Conservation (phyloP, 441 rosid species). For the Flueggea neowawraea region DNA sequence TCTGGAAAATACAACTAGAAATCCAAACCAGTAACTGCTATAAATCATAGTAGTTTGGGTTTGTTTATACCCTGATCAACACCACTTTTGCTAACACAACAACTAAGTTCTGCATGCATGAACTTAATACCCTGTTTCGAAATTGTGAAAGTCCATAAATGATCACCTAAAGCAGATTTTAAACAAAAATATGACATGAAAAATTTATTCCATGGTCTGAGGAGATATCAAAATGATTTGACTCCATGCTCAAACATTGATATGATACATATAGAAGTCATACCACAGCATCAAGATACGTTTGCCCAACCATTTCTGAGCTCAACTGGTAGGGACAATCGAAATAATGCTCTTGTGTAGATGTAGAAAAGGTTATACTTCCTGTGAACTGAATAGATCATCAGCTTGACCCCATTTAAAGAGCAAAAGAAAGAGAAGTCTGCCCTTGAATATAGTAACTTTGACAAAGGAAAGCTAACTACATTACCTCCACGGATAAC, state of each 20-base stretch:
- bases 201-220: neutral
- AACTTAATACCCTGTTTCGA: too few species aligned
- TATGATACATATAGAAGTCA: conserved; percentile 13
- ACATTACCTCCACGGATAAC: conserved; percentile 63
- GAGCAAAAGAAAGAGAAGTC: neutral
- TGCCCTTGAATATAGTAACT: neutral
- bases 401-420: neutral
- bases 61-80: too few species aligned
- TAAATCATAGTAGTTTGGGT: too few species aligned
- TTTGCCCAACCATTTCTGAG: conserved; percentile 78
- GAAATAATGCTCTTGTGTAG: conserved; percentile 88
- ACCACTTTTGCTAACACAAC: too few species aligned
- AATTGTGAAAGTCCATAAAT: neutral
- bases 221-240: neutral
- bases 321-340: conserved; percentile 92
- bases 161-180: neutral
- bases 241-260: neutral
- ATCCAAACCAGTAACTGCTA: too few species aligned
- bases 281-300: conserved; percentile 87
- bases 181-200: neutral
- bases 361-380: conserved; percentile 54
- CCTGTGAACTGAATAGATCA: conserved; percentile 38
- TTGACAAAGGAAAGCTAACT: neutral
- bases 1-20: too few species aligned
- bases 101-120: too few species aligned